These are phyloP conservation scores for Leptomonas pyrrhocoris DNA, from an alignment of 208 protist genomes.

Conservation along the genomic window DNA sequence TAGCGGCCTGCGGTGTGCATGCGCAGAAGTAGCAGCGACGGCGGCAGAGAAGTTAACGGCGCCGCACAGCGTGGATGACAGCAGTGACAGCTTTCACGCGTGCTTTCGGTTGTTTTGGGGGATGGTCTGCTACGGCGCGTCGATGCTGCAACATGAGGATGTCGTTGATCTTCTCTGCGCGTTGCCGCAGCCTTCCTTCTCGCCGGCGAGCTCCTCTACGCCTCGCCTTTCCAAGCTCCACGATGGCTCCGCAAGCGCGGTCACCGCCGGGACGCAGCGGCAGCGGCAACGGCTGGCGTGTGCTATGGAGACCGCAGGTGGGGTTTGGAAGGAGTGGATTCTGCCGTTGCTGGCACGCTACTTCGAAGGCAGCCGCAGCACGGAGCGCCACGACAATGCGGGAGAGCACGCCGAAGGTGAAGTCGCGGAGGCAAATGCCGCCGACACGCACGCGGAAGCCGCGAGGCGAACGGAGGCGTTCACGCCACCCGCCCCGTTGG, in stretches of 20 bases:
- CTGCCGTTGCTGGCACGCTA: constrained; percentile 25
- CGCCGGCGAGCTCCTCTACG: neutral
- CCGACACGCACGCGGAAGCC: neutral
- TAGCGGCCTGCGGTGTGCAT: constrained; percentile 20
- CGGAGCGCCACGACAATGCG: neutral
- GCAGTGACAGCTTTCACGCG: constrained; percentile 1
- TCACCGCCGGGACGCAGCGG: too few relatives aligned
- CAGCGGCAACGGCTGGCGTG: too few relatives aligned
- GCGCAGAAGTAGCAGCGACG: constrained; percentile 7
- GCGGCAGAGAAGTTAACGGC: too few relatives aligned
- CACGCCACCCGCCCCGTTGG: too few relatives aligned
- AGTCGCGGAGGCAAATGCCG: neutral
- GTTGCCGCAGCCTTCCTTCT: too few relatives aligned
- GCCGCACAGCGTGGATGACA: neutral
- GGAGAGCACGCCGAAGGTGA: neutral
- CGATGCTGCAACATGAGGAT: constrained; percentile 5
- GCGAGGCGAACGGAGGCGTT: neutral
- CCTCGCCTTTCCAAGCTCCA: too few relatives aligned
- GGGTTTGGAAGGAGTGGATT: constrained; percentile 16
- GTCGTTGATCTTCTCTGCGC: constrained; percentile 3
- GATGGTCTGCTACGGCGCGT: constrained; percentile 18
- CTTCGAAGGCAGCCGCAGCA: neutral
- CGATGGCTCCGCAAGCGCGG: too few relatives aligned
- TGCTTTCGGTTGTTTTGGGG: constrained; percentile 29
- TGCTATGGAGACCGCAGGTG: neutral